Percentiles rank a stretch among this genome's conserved stretches.
Conservation (phyloP, 2,329 filamentous ascomycete species). For the Alternaria novae-zelandiae region DNA sequence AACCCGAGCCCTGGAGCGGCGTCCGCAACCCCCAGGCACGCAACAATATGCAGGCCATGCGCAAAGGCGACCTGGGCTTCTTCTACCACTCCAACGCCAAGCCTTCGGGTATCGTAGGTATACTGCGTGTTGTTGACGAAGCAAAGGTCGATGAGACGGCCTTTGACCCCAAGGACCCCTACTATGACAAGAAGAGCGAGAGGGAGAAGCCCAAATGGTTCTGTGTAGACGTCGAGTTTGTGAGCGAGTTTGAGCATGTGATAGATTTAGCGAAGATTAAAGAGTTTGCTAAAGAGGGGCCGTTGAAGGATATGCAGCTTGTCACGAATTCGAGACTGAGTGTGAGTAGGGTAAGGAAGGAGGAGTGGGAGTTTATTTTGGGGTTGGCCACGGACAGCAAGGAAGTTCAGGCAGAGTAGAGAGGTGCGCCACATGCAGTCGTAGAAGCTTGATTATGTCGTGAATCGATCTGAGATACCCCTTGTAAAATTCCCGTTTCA, state of each 20-base stretch:
- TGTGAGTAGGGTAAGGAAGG: constrained; percentile 70
- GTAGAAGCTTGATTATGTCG: neutral
- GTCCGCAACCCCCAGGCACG: constrained; percentile 66
- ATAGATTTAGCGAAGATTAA: constrained; percentile 77
- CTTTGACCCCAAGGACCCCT: constrained; percentile 74
- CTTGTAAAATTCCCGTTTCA: neutral
- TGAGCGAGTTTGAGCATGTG: constrained; percentile 76
- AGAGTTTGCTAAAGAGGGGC: constrained; percentile 61
- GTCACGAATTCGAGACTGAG: constrained; percentile 83
- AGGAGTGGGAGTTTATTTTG: constrained; percentile 71
- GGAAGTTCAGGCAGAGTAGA: neutral
- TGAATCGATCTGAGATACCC: neutral
- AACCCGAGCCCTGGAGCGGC: constrained; percentile 89
- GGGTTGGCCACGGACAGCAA: constrained; percentile 50
- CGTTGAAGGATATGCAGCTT: constrained; percentile 79
- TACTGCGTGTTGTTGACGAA: constrained; percentile 88
- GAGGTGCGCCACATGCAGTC: neutral
- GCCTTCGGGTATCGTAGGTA: constrained; percentile 82
- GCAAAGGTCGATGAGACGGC: constrained; percentile 80
- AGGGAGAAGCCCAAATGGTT: constrained; percentile 79
- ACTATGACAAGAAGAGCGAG: constrained; percentile 81
- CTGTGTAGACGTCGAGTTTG: constrained; percentile 86
- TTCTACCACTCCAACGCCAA: constrained; percentile 98
- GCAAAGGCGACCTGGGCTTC: constrained; percentile 87
- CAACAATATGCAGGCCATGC: constrained; percentile 92